These are phyloP conservation scores for Stevia rebaudiana DNA, from an alignment of 140 eudicot species.

Conservation along the genomic window DNA sequence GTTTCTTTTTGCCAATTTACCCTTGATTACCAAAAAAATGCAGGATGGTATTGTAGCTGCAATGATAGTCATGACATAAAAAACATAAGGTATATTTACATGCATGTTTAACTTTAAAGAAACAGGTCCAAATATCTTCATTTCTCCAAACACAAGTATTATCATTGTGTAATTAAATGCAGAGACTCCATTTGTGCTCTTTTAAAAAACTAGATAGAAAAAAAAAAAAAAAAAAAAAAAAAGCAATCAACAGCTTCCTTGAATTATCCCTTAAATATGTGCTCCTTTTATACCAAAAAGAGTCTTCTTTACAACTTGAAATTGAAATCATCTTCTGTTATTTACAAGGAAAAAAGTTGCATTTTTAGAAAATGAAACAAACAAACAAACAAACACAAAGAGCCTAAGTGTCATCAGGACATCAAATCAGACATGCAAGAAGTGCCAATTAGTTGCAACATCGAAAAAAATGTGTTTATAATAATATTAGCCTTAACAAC, in stretches of 20 bases:
- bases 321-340: not conserved
- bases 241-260: not conserved
- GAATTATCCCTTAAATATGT: not conserved
- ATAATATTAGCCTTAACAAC: not conserved
- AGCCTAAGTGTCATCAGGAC: not conserved
- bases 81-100: not conserved
- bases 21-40: not conserved
- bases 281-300: not conserved
- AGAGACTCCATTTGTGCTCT: conserved; percentile 1
- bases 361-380: not conserved
- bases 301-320: not conserved
- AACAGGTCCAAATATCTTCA: conserved; percentile 5
- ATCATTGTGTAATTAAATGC: not conserved
- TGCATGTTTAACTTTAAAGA: not conserved
- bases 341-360: not conserved
- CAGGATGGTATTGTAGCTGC: not conserved
- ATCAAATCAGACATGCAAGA: conserved; percentile 4
- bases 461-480: not conserved
- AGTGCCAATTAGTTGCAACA: not conserved
- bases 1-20: not conserved
- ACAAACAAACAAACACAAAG: not conserved
- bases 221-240: not conserved
- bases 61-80: not conserved
- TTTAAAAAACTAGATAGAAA: not conserved
- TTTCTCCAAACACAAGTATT: conserved; percentile 3